Conservation (phyloP, 805 yeast species). For the Candida chauliodis region DNA sequence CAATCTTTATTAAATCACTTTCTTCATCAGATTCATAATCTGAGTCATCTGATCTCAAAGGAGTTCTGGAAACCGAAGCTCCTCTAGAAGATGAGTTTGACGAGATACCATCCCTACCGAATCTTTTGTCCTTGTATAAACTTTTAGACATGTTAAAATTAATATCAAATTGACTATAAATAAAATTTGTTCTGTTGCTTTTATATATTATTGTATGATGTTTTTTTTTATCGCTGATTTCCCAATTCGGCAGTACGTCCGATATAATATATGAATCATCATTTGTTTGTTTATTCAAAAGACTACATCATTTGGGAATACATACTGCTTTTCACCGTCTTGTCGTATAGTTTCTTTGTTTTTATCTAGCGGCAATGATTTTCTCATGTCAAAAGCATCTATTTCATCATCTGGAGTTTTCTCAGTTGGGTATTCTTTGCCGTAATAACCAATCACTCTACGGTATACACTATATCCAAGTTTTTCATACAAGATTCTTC, state of each 20-base stretch:
- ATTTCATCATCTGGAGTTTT: slow-evolving; percentile 52
- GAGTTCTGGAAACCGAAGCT: slow-evolving; percentile 32
- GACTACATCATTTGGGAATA: slow-evolving; percentile 62
- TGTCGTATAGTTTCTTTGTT: slow-evolving; percentile 51
- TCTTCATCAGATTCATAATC: slow-evolving; percentile 38
- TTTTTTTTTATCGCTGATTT: not conserved
- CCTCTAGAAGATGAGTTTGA: slow-evolving; percentile 31
- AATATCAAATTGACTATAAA: too few relatives aligned
- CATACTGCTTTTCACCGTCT: slow-evolving; percentile 59
- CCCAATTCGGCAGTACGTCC: not conserved
- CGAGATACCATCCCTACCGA: slow-evolving; percentile 12
- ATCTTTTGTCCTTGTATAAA: slow-evolving; percentile 9
- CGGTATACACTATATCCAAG: slow-evolving; percentile 82
- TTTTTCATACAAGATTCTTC: slow-evolving; percentile 78
- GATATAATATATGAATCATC: not conserved
- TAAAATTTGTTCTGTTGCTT: not conserved
- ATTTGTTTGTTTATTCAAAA: slow-evolving; percentile 40
- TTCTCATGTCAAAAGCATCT: slow-evolving; percentile 90
- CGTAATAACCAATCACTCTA: slow-evolving; percentile 87
- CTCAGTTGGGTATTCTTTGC: slow-evolving; percentile 46
- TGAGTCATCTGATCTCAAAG: slow-evolving; percentile 18
- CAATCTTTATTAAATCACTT: slow-evolving; percentile 30
- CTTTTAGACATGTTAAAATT: slow-evolving; percentile 9
- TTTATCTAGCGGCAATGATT: slow-evolving; percentile 55
- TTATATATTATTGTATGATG: not conserved